phyloP scores from a whole-genome alignment of 2,329 filamentous ascomycete genomes.

The Cladophialophora exuberans region DNA sequence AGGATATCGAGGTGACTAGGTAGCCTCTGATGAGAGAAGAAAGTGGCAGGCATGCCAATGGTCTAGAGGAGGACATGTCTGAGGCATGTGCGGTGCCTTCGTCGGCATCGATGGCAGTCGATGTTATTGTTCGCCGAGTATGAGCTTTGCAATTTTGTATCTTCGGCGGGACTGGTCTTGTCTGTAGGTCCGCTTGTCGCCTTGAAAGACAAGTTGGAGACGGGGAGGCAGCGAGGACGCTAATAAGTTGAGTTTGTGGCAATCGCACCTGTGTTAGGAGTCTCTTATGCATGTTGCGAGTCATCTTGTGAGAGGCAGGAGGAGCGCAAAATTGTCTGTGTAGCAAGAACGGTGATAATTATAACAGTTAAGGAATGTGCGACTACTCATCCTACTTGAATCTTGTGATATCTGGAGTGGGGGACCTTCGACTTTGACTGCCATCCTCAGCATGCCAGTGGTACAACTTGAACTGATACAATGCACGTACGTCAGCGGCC shows the following conservation, averaged over 20 bases:
- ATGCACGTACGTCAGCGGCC: constrained; percentile 16
- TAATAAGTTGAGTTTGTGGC: too few species aligned
- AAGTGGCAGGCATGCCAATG: constrained; percentile 31
- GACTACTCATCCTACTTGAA: too few species aligned
- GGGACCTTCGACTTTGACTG: too few species aligned
- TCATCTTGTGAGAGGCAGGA: too few species aligned
- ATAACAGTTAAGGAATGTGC: not conserved
- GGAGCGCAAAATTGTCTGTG: constrained; percentile 7
- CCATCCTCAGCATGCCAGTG: too few species aligned
- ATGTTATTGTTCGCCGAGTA: constrained; percentile 27
- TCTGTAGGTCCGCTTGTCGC: not conserved
- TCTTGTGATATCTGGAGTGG: too few species aligned
- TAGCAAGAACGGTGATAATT: not conserved
- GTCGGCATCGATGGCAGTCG: constrained; percentile 16
- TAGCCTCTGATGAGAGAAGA: constrained; percentile 32
- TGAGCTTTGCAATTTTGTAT: constrained; percentile 25
- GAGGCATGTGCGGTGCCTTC: not conserved
- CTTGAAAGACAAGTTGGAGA: not conserved
- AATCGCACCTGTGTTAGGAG: too few species aligned
- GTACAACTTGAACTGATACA: too few species aligned
- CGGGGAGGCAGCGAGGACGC: not conserved
- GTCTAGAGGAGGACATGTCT: constrained; percentile 17
- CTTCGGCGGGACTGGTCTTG: not conserved
- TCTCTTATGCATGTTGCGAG: too few species aligned
- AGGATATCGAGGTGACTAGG: constrained; percentile 33